Evolutionary conservation across 768 basidiomycete genomes (phyloP), one percentile per base, ranked within the genome.

Genomic region (Leccinum imitatum): DNA sequence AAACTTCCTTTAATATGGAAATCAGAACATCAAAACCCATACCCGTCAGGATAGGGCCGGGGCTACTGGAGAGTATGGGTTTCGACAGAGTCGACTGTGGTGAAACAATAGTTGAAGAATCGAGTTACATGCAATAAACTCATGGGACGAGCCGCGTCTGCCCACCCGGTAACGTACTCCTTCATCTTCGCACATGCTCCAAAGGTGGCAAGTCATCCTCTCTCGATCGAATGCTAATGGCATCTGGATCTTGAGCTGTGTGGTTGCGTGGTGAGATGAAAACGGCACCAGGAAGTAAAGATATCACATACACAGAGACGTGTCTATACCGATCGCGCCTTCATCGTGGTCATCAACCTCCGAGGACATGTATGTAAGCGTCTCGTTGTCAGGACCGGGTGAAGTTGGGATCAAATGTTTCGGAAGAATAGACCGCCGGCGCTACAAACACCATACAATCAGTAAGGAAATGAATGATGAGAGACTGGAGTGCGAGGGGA

Each of bases 371-470:
- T n/a, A n/a, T n/a, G n/a, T n/a, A n/a, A n/a, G n/a, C n/a, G n/a
- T n/a, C n/a, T n/a, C n/a, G n/a, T n/a, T n/a, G 9, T 25, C 61
- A 3, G 65, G 63, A 41, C 54, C 59, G 0, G 68, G 68, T 5
- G 71, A 73, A 14, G 25, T 63, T 1, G 75, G 76, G 17, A 79
- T 74, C 64, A 87, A 76, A 25, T 83, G 72, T 63, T 84, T 87
- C 0, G 90, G 89, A 50, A 91, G 72, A 80, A 89, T 85, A 4
- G 91, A 89, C 53, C 87, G 84, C 21, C 89, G 87, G 23, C 87
- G 86, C 88, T 91, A 65, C 25, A 25, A 25, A 25, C n/a, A 25
- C 25, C 25, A 25, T 21, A 59, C 0, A 25, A 39, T 54, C 25
- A 60, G 44, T 48, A 1, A 25, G n/a, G 51, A 33, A n/a, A 50